A percentile compares a stretch with the other conserved stretches of the same genome.
Evolutionary conservation across 306 rosid species (phyloP).

Genomic region (Biancaea sappan): DNA sequence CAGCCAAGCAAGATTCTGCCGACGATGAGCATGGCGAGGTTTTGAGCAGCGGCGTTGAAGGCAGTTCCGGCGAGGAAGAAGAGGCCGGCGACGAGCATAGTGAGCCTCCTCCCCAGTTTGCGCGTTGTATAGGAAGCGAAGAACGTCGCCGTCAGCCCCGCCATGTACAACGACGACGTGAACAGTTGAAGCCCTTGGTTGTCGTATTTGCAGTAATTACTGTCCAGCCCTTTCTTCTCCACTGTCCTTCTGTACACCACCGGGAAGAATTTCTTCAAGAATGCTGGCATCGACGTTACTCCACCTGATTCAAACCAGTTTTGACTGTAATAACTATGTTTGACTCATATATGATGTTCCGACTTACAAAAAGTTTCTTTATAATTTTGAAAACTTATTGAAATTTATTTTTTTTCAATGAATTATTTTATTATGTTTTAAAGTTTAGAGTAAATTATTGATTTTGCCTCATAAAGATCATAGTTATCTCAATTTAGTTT

Average conservation of each 20-base stretch:
- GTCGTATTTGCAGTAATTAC: slow-evolving; percentile 72
- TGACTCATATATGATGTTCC: no score
- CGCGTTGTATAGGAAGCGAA: slow-evolving; percentile 65
- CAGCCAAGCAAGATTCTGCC: slow-evolving; percentile 72
- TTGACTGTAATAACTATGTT: no score
- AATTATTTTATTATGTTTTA: no score
- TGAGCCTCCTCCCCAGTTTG: slow-evolving; percentile 52
- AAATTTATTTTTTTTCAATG: no score
- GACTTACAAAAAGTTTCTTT: no score
- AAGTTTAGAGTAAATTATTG: no score
- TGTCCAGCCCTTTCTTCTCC: slow-evolving; percentile 17
- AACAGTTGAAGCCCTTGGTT: slow-evolving; percentile 57
- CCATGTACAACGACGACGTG: slow-evolving; percentile 68
- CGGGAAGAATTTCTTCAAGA: slow-evolving; percentile 65
- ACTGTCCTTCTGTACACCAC: slow-evolving; percentile 43
- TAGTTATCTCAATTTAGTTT: no score
- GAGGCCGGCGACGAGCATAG: slow-evolving; percentile 69
- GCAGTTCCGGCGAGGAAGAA: slow-evolving; percentile 58
- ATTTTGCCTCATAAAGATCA: no score
- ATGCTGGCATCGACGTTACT: slow-evolving; percentile 58
- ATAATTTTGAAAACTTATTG: no score
- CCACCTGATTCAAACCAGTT: slow-evolving; percentile 58
- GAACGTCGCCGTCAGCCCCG: slow-evolving; percentile 56
- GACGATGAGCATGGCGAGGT: slow-evolving; percentile 53
- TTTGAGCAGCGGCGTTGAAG: slow-evolving; percentile 55